Evolutionary conservation across 2,329 filamentous ascomycete genomes (phyloP).

Genomic region (Macroventuria anomochaeta): DNA sequence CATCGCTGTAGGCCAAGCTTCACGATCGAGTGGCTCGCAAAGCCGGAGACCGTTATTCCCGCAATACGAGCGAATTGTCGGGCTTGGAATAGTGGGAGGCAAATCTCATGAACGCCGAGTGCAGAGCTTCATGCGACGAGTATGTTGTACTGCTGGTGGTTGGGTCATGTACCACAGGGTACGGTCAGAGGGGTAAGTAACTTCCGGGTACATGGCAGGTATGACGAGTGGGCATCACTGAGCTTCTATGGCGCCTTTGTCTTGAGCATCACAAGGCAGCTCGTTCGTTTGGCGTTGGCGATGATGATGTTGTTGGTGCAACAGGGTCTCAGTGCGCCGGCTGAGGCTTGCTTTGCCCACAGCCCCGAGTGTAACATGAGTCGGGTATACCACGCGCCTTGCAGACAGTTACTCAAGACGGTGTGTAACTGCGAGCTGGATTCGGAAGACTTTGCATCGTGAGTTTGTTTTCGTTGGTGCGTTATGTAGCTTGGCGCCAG

Average conservation of each 20-base stretch:
- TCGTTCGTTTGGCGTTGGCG: background rate
- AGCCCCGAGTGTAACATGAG: conserved; percentile 6
- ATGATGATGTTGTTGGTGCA: conserved; percentile 11
- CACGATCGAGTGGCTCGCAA: background rate
- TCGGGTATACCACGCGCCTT: conserved; percentile 1
- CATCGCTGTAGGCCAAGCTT: conserved; percentile 2
- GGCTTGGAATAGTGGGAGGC: conserved; percentile 6
- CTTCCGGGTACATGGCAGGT: background rate
- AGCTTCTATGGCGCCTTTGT: background rate
- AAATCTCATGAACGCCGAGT: conserved; percentile 13
- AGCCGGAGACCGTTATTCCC: conserved; percentile 13
- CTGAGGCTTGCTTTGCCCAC: conserved; percentile 9
- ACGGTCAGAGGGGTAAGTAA: background rate
- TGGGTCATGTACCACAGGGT: conserved; percentile 6
- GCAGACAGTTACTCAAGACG: conserved; percentile 8
- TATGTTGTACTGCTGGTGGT: background rate
- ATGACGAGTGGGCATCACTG: background rate
- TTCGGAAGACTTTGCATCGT: conserved; percentile 1
- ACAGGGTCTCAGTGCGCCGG: conserved; percentile 15
- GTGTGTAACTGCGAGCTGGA: conserved; percentile 4
- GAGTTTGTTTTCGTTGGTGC: background rate
- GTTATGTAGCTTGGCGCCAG: conserved; percentile 1
- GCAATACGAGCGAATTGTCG: conserved; percentile 15
- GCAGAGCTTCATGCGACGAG: conserved; percentile 10
- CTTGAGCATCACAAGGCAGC: background rate